Evolutionary conservation across 352 stramenopile species (phyloP).

Genomic region (Pilasporangium apinafurcum): DNA sequence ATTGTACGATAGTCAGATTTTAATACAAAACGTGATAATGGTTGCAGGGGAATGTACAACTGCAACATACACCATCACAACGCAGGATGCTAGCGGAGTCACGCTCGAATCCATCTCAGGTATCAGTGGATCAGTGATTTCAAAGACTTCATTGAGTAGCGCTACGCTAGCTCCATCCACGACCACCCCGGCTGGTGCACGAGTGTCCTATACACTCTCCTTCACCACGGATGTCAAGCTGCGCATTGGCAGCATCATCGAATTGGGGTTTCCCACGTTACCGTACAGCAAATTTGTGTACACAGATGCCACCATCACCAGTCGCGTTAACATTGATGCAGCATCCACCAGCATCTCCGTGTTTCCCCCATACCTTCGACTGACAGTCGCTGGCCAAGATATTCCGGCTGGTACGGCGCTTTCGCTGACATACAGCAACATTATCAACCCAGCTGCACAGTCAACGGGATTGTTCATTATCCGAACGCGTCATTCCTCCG

Average conservation of each 20-base stretch:
- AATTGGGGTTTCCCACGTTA: constrained; percentile 37
- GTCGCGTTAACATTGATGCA: constrained; percentile 12
- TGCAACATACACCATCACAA: constrained; percentile 30
- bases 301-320: constrained; percentile 10
- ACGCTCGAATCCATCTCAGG: constrained; percentile 27
- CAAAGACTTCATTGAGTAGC: constrained; percentile 9
- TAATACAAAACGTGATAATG: too few species aligned
- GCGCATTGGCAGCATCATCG: constrained; percentile 28
- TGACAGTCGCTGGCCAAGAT: constrained; percentile 25
- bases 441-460: constrained; percentile 49
- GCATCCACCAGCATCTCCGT: constrained; percentile 23
- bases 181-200: constrained; percentile 19
- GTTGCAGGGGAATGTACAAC: constrained; percentile 35
- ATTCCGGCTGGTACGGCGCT: constrained; percentile 16
- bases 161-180: constrained; percentile 21
- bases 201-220: constrained; percentile 19
- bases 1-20: too few species aligned
- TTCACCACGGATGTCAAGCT: constrained; percentile 38
- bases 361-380: constrained; percentile 18
- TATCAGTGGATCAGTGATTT: constrained; percentile 23
- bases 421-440: constrained; percentile 28
- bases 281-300: constrained; percentile 30
- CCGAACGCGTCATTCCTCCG: constrained; percentile 28
- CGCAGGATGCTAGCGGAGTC: constrained; percentile 11
- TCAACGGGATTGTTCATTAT: constrained; percentile 22